These are phyloP conservation scores for Daldinia childiae DNA, from an alignment of 495 filamentous ascomycete species.

Conservation along the genomic window DNA sequence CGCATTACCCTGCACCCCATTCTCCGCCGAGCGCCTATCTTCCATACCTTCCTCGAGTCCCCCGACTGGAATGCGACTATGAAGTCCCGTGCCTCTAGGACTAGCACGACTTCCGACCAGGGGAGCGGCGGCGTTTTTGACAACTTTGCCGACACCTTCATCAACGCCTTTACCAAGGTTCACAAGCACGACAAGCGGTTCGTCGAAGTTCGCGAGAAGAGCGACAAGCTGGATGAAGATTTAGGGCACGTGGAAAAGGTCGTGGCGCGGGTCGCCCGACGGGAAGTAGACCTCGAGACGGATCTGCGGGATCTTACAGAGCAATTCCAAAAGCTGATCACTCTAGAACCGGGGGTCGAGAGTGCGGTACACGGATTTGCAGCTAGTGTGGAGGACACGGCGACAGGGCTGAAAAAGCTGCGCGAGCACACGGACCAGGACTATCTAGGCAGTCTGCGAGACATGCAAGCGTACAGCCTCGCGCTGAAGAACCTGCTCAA, in stretches of 20 bases:
- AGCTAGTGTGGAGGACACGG: conserved; percentile 82
- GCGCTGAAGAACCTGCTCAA: conserved; percentile 88
- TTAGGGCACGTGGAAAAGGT: conserved; percentile 93
- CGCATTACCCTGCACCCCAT: conserved; percentile 88
- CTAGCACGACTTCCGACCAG: conserved; percentile 58
- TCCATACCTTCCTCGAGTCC: conserved; percentile 90
- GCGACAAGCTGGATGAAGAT: conserved; percentile 95
- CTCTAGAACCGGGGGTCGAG: conserved; percentile 88
- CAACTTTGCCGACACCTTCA: conserved; percentile 92
- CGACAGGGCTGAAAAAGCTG: conserved; percentile 73
- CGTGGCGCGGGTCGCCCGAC: conserved; percentile 84
- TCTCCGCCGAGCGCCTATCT: conserved; percentile 80
- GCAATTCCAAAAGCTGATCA: conserved; percentile 92
- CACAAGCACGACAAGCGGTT: conserved; percentile 96
- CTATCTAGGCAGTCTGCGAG: conserved; percentile 87
- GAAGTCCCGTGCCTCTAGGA: conserved; percentile 74
- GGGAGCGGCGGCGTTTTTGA: conserved; percentile 79
- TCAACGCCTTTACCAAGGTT: conserved; percentile 96
- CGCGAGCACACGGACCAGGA: conserved; percentile 96
- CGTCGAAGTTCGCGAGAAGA: conserved; percentile 91
- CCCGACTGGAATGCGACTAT: conserved; percentile 97
- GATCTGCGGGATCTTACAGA: conserved; percentile 90
- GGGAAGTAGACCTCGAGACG: conserved; percentile 86
- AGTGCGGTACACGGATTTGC: conserved; percentile 83
- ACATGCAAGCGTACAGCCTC: conserved; percentile 91